Conservation (phyloP, 2,329 filamentous ascomycete genomes). For the Fulvia fulva region DNA sequence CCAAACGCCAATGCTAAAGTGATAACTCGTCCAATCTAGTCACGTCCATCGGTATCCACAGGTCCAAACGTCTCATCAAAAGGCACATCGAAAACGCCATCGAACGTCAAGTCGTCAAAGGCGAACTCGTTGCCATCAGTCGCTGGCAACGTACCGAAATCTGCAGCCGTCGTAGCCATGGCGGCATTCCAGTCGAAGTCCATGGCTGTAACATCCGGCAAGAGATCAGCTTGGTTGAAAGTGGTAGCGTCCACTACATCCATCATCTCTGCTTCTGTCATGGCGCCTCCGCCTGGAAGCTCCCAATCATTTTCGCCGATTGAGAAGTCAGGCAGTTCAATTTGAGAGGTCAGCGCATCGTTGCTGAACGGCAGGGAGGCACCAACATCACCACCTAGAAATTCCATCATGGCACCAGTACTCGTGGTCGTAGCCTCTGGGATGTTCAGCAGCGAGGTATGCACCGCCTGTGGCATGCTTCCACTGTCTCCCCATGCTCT, state of each 20-base stretch:
- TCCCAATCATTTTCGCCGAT: conserved; percentile 8
- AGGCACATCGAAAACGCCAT: conserved; percentile 28
- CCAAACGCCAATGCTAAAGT: neutral
- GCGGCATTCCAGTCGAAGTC: neutral
- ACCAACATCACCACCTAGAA: conserved; percentile 24
- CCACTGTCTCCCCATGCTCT: conserved; percentile 29
- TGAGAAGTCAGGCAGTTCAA: conserved; percentile 7
- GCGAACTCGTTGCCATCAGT: neutral
- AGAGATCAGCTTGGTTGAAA: neutral
- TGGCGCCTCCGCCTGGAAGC: conserved; percentile 6
- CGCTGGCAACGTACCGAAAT: neutral
- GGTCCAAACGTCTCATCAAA: conserved; percentile 13
- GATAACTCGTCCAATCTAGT: neutral
- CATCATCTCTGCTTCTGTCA: conserved; percentile 19
- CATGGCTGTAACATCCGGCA: neutral
- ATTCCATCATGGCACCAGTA: conserved; percentile 32
- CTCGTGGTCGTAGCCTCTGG: conserved; percentile 16
- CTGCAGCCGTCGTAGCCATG: conserved; percentile 1
- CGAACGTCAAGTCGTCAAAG: conserved; percentile 5
- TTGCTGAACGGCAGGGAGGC: conserved; percentile 24
- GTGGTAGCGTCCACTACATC: conserved; percentile 23
- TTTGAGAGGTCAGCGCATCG: conserved; percentile 20
- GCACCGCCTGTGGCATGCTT: conserved; percentile 25
- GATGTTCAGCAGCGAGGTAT: conserved; percentile 18
- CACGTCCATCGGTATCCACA: neutral